Percentiles rank a stretch among this genome's conserved stretches.
Evolutionary conservation across 257 asterid genomes (phyloP).

Genomic region (Ligustrum vulgare): DNA sequence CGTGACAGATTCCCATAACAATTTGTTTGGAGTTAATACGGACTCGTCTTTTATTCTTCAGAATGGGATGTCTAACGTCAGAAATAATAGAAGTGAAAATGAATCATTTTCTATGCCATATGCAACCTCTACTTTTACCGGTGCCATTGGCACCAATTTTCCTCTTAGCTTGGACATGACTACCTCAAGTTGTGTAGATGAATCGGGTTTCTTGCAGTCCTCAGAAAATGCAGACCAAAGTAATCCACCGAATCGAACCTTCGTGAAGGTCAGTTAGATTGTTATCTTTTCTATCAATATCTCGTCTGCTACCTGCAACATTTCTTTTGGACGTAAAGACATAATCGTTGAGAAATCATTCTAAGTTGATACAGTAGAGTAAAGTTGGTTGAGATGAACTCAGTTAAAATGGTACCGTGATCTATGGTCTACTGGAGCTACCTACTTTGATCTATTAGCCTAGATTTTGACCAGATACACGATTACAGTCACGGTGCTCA

Average conservation of each 20-base stretch:
- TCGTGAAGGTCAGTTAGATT: constrained; percentile 69
- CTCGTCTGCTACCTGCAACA: background rate
- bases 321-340: background rate
- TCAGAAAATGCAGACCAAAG: constrained; percentile 76
- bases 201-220: constrained; percentile 83
- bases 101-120: constrained; percentile 61
- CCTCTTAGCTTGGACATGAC: constrained; percentile 73
- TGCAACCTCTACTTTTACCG: constrained; percentile 49
- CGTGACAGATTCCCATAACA: constrained; percentile 47
- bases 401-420: background rate
- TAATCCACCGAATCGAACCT: constrained; percentile 57
- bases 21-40: constrained; percentile 52
- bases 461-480: background rate
- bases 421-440: background rate
- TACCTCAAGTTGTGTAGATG: constrained; percentile 82
- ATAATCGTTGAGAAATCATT: background rate
- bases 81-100: constrained; percentile 39
- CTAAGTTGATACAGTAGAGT: background rate
- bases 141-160: constrained; percentile 52
- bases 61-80: constrained; percentile 48
- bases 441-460: background rate
- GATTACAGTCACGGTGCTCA: background rate
- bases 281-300: constrained; percentile 5
- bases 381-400: background rate
- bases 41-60: constrained; percentile 51